phyloP scores from a whole-genome alignment of 169 alveolate species.

The Eimeria praecox region DNA sequence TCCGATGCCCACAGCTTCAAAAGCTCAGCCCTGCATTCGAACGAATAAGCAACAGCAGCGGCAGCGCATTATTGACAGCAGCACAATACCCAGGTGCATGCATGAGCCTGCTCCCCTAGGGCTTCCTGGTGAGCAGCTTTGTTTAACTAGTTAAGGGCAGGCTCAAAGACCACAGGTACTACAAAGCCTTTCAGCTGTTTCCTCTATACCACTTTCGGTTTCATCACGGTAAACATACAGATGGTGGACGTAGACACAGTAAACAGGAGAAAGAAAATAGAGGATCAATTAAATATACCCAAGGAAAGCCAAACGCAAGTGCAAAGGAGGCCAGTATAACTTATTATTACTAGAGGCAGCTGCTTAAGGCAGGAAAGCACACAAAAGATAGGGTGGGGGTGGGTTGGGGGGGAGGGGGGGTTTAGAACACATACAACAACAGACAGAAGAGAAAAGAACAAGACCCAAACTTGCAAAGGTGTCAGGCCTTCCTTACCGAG shows the following conservation, averaged over 20 bases:
- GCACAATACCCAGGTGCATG: background rate
- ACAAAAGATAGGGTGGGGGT: background rate
- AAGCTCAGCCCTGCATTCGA: slow-evolving; percentile 38
- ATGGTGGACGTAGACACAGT: background rate
- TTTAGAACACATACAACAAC: background rate
- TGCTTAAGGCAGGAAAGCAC: background rate
- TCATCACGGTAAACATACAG: background rate
- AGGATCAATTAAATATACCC: background rate
- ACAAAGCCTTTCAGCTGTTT: background rate
- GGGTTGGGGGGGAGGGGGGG: background rate
- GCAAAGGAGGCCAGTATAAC: background rate
- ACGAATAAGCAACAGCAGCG: background rate
- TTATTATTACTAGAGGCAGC: background rate
- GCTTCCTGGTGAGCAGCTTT: background rate
- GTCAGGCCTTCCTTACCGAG: slow-evolving; percentile 15
- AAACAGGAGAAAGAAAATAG: background rate
- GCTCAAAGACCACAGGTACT: background rate
- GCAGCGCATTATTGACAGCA: background rate
- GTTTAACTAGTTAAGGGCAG: no score
- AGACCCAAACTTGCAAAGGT: background rate
- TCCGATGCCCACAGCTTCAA: slow-evolving; percentile 57
- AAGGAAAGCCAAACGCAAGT: background rate
- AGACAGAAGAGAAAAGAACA: background rate
- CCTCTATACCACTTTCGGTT: background rate
- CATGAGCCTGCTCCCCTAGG: background rate